Evolutionary conservation across 768 basidiomycete species (phyloP).

Genomic region (Dendrothele bispora): DNA sequence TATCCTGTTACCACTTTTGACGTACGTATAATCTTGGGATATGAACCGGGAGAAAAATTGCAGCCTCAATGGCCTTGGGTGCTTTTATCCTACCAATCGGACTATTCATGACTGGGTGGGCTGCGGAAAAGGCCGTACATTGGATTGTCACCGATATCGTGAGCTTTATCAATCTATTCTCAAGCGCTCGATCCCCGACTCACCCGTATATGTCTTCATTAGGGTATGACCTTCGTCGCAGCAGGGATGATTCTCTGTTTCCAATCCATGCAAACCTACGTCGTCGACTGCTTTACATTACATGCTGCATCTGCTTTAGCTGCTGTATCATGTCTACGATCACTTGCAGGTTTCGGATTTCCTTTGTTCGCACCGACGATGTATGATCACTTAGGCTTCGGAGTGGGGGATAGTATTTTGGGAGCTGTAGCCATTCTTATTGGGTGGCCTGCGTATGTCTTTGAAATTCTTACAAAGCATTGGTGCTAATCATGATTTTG

Average conservation of each 20-base stretch:
- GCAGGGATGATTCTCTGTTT: conserved; percentile 59
- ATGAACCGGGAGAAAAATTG: not conserved
- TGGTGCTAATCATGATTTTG: not conserved
- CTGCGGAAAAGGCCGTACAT: conserved; percentile 50
- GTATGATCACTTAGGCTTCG: conserved; percentile 66
- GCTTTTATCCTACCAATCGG: conserved; percentile 64
- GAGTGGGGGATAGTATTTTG: conserved; percentile 67
- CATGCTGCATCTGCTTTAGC: conserved; percentile 57
- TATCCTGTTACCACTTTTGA: conserved; percentile 3
- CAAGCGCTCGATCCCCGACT: not conserved
- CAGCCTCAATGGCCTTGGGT: conserved; percentile 61
- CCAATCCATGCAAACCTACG: conserved; percentile 64
- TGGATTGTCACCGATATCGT: conserved; percentile 72
- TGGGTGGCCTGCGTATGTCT: conserved; percentile 52
- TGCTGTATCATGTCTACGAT: conserved; percentile 63
- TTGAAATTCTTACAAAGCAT: not conserved
- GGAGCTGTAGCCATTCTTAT: conserved; percentile 57
- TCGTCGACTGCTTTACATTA: conserved; percentile 66
- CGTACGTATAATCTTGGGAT: not conserved
- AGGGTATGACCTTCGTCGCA: conserved; percentile 57
- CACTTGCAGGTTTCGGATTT: conserved; percentile 71
- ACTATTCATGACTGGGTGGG: conserved; percentile 71
- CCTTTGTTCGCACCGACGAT: conserved; percentile 75
- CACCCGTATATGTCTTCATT: not conserved
- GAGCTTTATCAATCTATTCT: conserved; percentile 4